phyloP scores from a whole-genome alignment of 2,329 filamentous ascomycete genomes.

The Domatiomyces catenatus region DNA sequence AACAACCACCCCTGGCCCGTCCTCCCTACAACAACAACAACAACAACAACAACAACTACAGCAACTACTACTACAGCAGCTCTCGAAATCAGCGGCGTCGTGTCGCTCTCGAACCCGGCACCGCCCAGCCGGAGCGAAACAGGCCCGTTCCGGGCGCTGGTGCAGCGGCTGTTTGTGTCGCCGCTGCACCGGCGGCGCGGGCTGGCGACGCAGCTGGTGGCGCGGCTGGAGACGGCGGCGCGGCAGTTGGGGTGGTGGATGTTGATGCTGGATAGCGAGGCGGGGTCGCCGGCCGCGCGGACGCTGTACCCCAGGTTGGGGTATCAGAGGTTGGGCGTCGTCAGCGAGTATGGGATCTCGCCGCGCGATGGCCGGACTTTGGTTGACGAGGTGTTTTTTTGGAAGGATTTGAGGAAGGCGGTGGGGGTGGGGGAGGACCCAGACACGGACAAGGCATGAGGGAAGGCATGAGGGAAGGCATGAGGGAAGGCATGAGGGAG shows the following conservation, averaged over 20 bases:
- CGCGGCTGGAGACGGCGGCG: slow-evolving; percentile 41
- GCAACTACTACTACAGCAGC: no score
- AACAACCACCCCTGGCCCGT: slow-evolving; percentile 3
- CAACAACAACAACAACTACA: background rate
- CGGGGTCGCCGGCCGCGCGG: slow-evolving; percentile 37
- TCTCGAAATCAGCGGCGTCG: slow-evolving; percentile 33
- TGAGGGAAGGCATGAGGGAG: no score
- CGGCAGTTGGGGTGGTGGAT: slow-evolving; percentile 33
- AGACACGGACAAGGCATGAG: no score
- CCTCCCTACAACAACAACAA: slow-evolving; percentile 21
- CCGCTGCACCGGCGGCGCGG: slow-evolving; percentile 37
- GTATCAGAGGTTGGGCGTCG: slow-evolving; percentile 39
- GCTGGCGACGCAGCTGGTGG: slow-evolving; percentile 38
- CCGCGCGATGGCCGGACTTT: slow-evolving; percentile 37
- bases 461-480: no score
- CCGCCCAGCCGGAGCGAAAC: slow-evolving; percentile 41
- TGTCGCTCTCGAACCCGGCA: slow-evolving; percentile 41
- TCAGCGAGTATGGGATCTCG: slow-evolving; percentile 39
- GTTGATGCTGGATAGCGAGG: slow-evolving; percentile 40
- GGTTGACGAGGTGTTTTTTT: slow-evolving; percentile 16
- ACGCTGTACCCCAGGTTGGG: slow-evolving; percentile 40
- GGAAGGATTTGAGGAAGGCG: slow-evolving; percentile 10
- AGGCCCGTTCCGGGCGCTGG: slow-evolving; percentile 37
- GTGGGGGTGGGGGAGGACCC: no score
- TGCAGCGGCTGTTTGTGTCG: slow-evolving; percentile 45